Conservation (phyloP, 805 yeast species). For the Priceomyces fermenticarens region DNA sequence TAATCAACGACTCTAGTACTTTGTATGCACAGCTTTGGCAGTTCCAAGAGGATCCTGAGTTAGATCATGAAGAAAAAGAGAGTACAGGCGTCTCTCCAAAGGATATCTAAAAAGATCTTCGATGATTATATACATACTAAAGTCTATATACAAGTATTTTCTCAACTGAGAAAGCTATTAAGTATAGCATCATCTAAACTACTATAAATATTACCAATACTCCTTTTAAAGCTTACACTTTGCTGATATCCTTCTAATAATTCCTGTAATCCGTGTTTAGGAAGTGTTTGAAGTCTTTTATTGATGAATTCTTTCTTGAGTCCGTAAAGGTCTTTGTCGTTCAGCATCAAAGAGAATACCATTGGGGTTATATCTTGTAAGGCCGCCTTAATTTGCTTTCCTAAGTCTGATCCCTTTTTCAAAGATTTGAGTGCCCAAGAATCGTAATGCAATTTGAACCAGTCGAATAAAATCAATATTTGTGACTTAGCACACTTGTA, state of each 20-base stretch:
- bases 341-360: slow-evolving; percentile 38
- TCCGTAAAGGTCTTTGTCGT: slow-evolving; percentile 26
- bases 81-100: slow-evolving; percentile 5
- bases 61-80: slow-evolving; percentile 30
- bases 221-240: slow-evolving; percentile 20
- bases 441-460: slow-evolving; percentile 55
- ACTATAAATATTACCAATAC: slow-evolving; percentile 12
- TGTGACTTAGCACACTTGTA: slow-evolving; percentile 27
- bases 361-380: slow-evolving; percentile 40
- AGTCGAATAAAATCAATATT: slow-evolving; percentile 46
- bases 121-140: too few species aligned
- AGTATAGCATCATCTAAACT: not conserved
- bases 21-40: slow-evolving; percentile 84
- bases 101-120: not conserved
- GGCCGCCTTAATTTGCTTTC: slow-evolving; percentile 46
- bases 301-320: slow-evolving; percentile 26
- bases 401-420: slow-evolving; percentile 42
- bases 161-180: too few species aligned
- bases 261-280: slow-evolving; percentile 36
- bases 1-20: slow-evolving; percentile 53
- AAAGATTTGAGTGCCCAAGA: slow-evolving; percentile 49
- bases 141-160: too few species aligned
- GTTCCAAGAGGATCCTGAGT: slow-evolving; percentile 78
- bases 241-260: slow-evolving; percentile 12
- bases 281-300: slow-evolving; percentile 27